These are phyloP conservation scores for Thalassiosira profunda DNA, from an alignment of 108 stramenopile species.

Conservation along the genomic window DNA sequence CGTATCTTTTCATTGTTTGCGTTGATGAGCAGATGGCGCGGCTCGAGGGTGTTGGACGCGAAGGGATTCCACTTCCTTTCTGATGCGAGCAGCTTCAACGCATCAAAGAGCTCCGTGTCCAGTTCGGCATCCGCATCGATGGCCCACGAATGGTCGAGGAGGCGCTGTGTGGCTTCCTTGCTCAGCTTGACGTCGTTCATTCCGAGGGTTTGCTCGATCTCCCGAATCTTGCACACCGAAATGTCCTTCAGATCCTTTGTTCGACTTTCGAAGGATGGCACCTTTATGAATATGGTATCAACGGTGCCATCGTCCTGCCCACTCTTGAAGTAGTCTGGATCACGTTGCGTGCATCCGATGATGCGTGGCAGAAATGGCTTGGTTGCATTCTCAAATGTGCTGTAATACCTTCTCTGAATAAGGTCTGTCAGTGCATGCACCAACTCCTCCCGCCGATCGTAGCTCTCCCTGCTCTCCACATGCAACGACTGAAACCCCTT, in stretches of 20 bases:
- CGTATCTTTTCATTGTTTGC: slow-evolving; percentile 40
- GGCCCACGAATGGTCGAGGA: slow-evolving; percentile 45
- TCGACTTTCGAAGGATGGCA: slow-evolving; percentile 34
- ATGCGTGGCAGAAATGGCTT: slow-evolving; percentile 33
- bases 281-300: slow-evolving; percentile 34
- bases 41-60: slow-evolving; percentile 10
- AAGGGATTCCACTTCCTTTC: slow-evolving; percentile 14
- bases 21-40: slow-evolving; percentile 32
- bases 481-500: slow-evolving; percentile 42
- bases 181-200: slow-evolving; percentile 21
- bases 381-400: slow-evolving; percentile 24
- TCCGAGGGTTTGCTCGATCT: slow-evolving; percentile 7
- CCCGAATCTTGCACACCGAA: slow-evolving; percentile 24
- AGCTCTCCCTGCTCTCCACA: slow-evolving; percentile 27
- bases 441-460: slow-evolving; percentile 29
- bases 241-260: slow-evolving; percentile 26
- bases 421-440: slow-evolving; percentile 3
- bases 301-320: neutral
- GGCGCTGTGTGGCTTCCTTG: slow-evolving; percentile 24
- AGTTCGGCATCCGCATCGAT: slow-evolving; percentile 31
- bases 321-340: slow-evolving; percentile 15
- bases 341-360: slow-evolving; percentile 24
- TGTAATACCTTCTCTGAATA: slow-evolving; percentile 17
- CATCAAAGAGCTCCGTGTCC: slow-evolving; percentile 26
- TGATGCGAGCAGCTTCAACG: slow-evolving; percentile 7